A percentile compares a stretch with the other conserved stretches of the same genome.
Evolutionary conservation across 2,329 filamentous ascomycete genomes (phyloP).

Genomic region (Scedosporium aurantiacum): DNA sequence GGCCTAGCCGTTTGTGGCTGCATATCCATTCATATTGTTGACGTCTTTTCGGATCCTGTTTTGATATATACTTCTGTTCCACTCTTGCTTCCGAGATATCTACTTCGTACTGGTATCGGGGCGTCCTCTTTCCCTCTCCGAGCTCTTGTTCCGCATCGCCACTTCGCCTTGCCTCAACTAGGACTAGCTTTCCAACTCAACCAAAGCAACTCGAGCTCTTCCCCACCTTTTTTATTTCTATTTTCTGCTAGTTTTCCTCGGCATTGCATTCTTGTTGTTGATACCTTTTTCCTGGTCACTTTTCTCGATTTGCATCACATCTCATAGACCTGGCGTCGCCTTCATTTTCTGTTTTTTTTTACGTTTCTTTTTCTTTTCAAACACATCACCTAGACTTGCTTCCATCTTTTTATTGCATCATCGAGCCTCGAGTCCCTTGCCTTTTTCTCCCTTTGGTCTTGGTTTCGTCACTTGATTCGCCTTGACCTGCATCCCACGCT

Average conservation of each 20-base stretch:
- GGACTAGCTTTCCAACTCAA: not conserved
- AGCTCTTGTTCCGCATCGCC: constrained; percentile 10
- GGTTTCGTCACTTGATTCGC: not conserved
- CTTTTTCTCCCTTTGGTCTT: not conserved
- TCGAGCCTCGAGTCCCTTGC: constrained; percentile 7
- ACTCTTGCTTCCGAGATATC: not conserved
- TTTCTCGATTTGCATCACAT: not conserved
- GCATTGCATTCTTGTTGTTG: constrained; percentile 9
- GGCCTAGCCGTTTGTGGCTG: not conserved
- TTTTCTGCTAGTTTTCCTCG: not conserved
- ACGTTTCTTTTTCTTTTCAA: not conserved
- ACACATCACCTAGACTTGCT: not conserved
- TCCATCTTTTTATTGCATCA: not conserved
- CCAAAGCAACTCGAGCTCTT: not conserved
- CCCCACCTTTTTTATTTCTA: not conserved
- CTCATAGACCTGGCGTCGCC: constrained; percentile 5
- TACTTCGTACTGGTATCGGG: not conserved
- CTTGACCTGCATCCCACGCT: constrained; percentile 3
- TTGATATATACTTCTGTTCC: constrained; percentile 8
- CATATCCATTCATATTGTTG: not conserved
- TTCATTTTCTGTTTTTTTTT: not conserved
- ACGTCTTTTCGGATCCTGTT: constrained; percentile 7
- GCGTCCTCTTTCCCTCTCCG: constrained; percentile 6
- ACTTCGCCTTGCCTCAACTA: constrained; percentile 10
- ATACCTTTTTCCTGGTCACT: constrained; percentile 8